phyloP scores from a whole-genome alignment of 768 basidiomycete species.

The Rhizopogon sp. region DNA sequence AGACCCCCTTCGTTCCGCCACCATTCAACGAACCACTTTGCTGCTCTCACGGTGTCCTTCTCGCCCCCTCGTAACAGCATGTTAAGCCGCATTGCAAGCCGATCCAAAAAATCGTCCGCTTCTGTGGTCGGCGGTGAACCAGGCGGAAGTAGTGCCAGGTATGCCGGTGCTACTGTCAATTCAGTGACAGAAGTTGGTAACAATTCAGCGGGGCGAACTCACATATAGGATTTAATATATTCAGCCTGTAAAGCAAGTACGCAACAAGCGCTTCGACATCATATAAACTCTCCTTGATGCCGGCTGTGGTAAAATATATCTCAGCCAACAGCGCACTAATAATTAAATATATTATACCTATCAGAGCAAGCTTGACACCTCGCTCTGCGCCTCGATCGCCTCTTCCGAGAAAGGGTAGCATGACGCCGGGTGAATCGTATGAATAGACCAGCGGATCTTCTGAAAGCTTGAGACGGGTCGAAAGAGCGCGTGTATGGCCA shows the following conservation, averaged over 20 bases:
- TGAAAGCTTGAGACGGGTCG: constrained; percentile 83
- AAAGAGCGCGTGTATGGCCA: constrained; percentile 84
- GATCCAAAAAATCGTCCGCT: constrained; percentile 58
- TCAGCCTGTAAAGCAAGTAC: constrained; percentile 84
- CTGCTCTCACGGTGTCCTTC: constrained; percentile 65
- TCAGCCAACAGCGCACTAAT: neutral
- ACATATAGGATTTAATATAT: constrained; percentile 71
- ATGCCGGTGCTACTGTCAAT: constrained; percentile 54
- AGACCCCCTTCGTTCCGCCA: constrained; percentile 78
- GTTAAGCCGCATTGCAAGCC: constrained; percentile 71
- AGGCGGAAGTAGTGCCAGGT: constrained; percentile 56
- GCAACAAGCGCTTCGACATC: constrained; percentile 79
- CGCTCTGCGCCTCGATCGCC: constrained; percentile 85
- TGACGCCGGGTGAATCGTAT: constrained; percentile 94
- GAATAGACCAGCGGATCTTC: constrained; percentile 84
- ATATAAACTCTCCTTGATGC: constrained; percentile 91
- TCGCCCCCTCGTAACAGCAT: constrained; percentile 78
- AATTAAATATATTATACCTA: constrained; percentile 47
- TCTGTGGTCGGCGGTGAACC: constrained; percentile 55
- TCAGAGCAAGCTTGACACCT: constrained; percentile 89
- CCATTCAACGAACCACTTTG: constrained; percentile 78
- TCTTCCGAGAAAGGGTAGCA: constrained; percentile 90
- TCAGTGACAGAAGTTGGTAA: constrained; percentile 7
- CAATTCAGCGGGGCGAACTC: constrained; percentile 24
- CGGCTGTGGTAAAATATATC: constrained; percentile 46